These are phyloP conservation scores for Triticum timopheevii DNA, from an alignment of 176 grass and related monocot species.

Conservation along the genomic window DNA sequence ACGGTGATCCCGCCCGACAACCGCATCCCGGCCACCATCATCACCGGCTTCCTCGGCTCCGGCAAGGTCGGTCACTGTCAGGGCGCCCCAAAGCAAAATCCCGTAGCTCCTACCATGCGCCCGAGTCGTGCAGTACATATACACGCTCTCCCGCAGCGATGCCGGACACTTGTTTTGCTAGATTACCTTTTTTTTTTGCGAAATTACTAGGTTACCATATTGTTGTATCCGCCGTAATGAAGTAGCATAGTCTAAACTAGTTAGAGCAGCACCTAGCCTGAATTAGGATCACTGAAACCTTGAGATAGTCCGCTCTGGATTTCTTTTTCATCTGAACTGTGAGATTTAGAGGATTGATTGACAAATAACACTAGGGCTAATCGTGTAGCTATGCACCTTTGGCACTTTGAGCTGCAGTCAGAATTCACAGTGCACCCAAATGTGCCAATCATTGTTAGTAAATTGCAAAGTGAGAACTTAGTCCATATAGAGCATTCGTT, in stretches of 20 bases:
- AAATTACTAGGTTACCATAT: not conserved
- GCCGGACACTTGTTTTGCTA: no score
- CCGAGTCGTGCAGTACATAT: not conserved
- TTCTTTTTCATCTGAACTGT: not conserved
- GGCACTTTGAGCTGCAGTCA: not conserved
- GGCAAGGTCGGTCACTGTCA: slow-evolving; percentile 60
- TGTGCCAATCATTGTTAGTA: not conserved
- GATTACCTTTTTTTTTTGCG: not conserved
- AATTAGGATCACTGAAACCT: not conserved
- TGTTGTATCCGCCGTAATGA: not conserved
- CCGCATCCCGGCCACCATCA: slow-evolving; percentile 91
- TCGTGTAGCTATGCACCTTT: not conserved
- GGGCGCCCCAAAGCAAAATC: not conserved
- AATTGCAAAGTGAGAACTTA: not conserved
- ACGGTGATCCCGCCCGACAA: slow-evolving; percentile 74
- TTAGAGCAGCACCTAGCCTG: not conserved
- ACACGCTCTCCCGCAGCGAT: not conserved
- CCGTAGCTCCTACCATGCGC: not conserved
- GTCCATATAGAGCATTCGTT: not conserved
- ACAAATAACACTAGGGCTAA: not conserved
- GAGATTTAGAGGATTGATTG: not conserved
- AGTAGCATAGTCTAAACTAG: no score
- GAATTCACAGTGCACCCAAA: not conserved
- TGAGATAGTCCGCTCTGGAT: not conserved
- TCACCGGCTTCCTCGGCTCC: slow-evolving; percentile 93